These are phyloP conservation scores for Mycena vitilis DNA, from an alignment of 768 basidiomycete species.

Conservation along the genomic window DNA sequence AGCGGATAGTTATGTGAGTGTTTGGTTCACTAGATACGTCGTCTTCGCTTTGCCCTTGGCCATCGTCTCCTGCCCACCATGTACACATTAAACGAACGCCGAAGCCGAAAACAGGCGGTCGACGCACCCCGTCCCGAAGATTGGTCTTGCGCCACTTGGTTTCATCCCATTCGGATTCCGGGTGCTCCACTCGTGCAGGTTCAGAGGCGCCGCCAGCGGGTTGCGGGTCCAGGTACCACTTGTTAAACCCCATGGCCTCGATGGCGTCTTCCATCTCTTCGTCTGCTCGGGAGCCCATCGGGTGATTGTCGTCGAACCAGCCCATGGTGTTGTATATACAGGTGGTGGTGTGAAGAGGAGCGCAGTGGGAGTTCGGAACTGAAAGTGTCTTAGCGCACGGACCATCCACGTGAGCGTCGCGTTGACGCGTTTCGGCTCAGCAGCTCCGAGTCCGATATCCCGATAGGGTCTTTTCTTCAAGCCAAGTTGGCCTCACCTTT, in stretches of 20 bases:
- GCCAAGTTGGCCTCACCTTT: no score
- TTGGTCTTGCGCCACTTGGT: conserved; percentile 31
- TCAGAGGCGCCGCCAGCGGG: conserved; percentile 22
- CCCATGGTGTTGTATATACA: conserved; percentile 11
- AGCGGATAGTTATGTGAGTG: neutral
- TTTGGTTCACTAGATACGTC: conserved; percentile 18
- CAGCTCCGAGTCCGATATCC: no score
- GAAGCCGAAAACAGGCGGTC: neutral
- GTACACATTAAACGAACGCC: no score
- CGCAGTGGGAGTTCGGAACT: neutral
- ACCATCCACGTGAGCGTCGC: no score
- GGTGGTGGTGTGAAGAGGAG: neutral
- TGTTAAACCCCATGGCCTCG: conserved; percentile 28
- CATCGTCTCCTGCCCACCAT: conserved; percentile 26
- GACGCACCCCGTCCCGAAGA: conserved; percentile 22
- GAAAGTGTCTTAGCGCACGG: no score
- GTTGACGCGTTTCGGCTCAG: no score
- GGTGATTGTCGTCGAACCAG: conserved; percentile 33
- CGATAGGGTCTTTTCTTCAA: no score
- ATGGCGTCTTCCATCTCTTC: conserved; percentile 29
- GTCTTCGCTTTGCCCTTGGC: conserved; percentile 31
- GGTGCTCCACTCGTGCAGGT: conserved; percentile 23
- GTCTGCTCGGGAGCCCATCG: conserved; percentile 27
- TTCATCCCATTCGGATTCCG: conserved; percentile 33
- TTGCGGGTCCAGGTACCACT: conserved; percentile 29